These are phyloP conservation scores for Suillus cothurnatus DNA, from an alignment of 768 basidiomycete genomes.

Conservation along the genomic window DNA sequence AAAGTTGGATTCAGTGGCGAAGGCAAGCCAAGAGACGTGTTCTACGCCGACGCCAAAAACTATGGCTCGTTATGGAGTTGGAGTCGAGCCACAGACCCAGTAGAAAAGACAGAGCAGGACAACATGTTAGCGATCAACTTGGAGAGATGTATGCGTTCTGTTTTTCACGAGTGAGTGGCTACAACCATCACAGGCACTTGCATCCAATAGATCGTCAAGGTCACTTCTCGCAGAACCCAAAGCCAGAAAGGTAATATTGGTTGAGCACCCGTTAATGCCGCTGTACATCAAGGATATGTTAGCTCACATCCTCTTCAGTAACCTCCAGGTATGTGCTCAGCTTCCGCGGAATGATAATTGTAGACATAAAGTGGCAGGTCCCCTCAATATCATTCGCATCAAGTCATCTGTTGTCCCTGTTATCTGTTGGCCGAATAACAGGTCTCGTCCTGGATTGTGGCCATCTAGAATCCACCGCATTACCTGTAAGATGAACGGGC, in stretches of 20 bases:
- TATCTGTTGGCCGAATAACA: slow-evolving; percentile 87
- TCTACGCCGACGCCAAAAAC: slow-evolving; percentile 53
- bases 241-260: slow-evolving; percentile 89
- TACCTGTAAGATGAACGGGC: slow-evolving; percentile 64
- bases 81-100: slow-evolving; percentile 51
- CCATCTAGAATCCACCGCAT: slow-evolving; percentile 83
- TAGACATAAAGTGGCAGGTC: slow-evolving; percentile 51
- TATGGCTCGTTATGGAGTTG: slow-evolving; percentile 62
- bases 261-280: slow-evolving; percentile 89
- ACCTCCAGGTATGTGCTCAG: slow-evolving; percentile 64
- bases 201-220: slow-evolving; percentile 44
- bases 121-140: slow-evolving; percentile 69
- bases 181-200: slow-evolving; percentile 1
- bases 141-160: slow-evolving; percentile 68
- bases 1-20: slow-evolving; percentile 99
- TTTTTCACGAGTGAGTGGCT: slow-evolving; percentile 79
- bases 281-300: slow-evolving; percentile 86
- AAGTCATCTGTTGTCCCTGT: slow-evolving; percentile 80
- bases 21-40: slow-evolving; percentile 86
- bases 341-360: background rate
- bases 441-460: slow-evolving; percentile 95
- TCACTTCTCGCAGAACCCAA: slow-evolving; percentile 94
- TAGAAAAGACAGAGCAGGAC: slow-evolving; percentile 72
- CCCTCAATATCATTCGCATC: slow-evolving; percentile 94
- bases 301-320: slow-evolving; percentile 85